Base-by-base conservation (phyloP, 768 basidiomycete species). In the Rickenella mellea region DNA sequence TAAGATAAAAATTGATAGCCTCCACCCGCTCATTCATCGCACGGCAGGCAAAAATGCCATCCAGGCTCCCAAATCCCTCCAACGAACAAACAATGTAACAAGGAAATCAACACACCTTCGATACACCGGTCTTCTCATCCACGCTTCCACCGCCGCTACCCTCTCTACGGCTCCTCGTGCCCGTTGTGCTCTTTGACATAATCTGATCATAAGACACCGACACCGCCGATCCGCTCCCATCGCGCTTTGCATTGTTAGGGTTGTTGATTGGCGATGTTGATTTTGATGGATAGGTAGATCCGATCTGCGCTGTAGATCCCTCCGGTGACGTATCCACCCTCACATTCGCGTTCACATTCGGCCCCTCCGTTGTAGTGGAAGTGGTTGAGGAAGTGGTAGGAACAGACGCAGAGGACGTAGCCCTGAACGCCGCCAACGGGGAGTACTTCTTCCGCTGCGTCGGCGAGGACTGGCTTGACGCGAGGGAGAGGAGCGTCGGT, bases 211-310 rank as follows among this genome's bases (percentile, higher is more conserved):
- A n/a, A n/a, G n/a, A n/a, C n/a, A n/a, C n/a, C n/a, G n/a, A n/a
- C n/a, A n/a, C n/a, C n/a, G n/a, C n/a, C n/a, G n/a, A 71, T n/a
- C n/a, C n/a, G n/a, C n/a, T 36, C 33, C 11, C 33, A 17, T 36
- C 33, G 33, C 33, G 66, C 62, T 37, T 61, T 63, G 30, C 63
- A 49, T 7, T 69, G 69, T 2, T 70, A 68, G 3, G 42, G 46
- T 71, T 69, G 26, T 66, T 59, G 17, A 66, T 66, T 0, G 68
- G 63, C 0, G 65, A 57, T 2, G 47, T 28, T 1, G 55, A 71
- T 73, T 43, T 63, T 65, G 5, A 58, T 33, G 3, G 55, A 47
- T 46, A 49, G 22, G 52, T 49, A 5, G 40, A 31, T 35, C 41
- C 20, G 11, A 25, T 19, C 39, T 8, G 39, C 25, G 21, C 24